Evolutionary conservation across 805 yeast species (phyloP), one percentile per base, ranked within the genome.

Genomic region (Kluyveromyces aestuarii): DNA sequence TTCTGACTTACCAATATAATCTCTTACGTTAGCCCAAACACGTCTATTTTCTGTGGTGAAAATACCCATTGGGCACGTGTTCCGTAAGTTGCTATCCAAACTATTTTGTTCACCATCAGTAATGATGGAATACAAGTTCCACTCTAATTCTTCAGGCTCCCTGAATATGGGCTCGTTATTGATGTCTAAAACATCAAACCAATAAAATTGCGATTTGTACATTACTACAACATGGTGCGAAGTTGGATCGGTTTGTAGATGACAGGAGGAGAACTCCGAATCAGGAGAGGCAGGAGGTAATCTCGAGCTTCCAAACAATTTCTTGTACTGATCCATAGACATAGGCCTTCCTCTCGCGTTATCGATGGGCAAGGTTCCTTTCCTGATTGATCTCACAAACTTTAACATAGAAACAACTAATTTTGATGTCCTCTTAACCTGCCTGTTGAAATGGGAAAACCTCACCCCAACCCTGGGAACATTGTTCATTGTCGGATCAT

Each of bases 321-420:
- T 82, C 18, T 84, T 77, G 68, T 88, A 89, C 66, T 89, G 97
- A 62, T 87, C 91, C 97, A 89, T 89, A 68, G 91, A 88, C 46
- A 89, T 72, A 0, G 87, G 80, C 10, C 78, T 80, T 48, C 80
- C 80, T 49, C 80, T 79, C 53, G 84, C 70, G 46, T 64, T 68
- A 63, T 89, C 97, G 0, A 84, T 82, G 6, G 84, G 79, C 48
- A 89, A 72, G 37, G 85, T 87, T 43, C 83, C 80, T 52, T 81
- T 76, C 55, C 93, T 78, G 51, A 88, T 70, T 14, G 95, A 95
- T 52, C 87, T 76, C 41, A 87, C 79, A 66, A 89, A 89, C 59
- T 88, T 78, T 54, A 89, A 72, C 9, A 91, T 78, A 6, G 95
- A 84, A 14, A 82, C 74, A 0, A 90, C 82, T 48, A 89, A 72